Evolutionary conservation across 139 green algal genomes (phyloP).

Genomic region (Asterochloris sp.): DNA sequence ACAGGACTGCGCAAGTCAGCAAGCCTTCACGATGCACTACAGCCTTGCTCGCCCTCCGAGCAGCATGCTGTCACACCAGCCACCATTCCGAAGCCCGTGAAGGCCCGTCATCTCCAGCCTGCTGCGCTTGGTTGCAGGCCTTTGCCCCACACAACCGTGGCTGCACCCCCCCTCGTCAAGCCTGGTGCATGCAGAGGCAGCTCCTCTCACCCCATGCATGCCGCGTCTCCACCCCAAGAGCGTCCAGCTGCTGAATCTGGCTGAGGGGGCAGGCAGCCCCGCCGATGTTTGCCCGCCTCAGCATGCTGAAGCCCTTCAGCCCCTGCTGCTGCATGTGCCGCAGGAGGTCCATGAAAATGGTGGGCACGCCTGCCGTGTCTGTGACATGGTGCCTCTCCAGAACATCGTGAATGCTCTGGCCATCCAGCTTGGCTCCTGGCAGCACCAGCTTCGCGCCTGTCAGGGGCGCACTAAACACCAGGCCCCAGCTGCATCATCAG

Average conservation of each 20-base stretch:
- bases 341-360: slow-evolving; percentile 65
- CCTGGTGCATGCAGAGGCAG: background rate
- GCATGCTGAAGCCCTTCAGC: slow-evolving; percentile 30
- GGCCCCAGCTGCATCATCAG: slow-evolving; percentile 43
- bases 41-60: no score
- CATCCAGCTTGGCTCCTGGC: slow-evolving; percentile 67
- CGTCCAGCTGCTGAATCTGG: slow-evolving; percentile 45
- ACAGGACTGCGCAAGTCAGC: no score
- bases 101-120: no score
- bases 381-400: slow-evolving; percentile 49
- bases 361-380: slow-evolving; percentile 64
- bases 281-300: slow-evolving; percentile 53
- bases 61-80: no score
- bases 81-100: no score
- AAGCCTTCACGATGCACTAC: no score
- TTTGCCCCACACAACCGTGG: no score
- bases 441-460: slow-evolving; percentile 67
- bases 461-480: slow-evolving; percentile 62
- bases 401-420: slow-evolving; percentile 52
- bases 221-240: slow-evolving; percentile 9
- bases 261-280: slow-evolving; percentile 57
- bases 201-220: background rate
- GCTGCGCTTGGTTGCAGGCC: no score
- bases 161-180: no score
- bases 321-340: slow-evolving; percentile 43